A percentile compares a stretch with the other conserved stretches of the same genome.
These are phyloP conservation scores for Hyaloscypha hepaticicola DNA, from an alignment of 495 filamentous ascomycete species.

Conservation along the genomic window DNA sequence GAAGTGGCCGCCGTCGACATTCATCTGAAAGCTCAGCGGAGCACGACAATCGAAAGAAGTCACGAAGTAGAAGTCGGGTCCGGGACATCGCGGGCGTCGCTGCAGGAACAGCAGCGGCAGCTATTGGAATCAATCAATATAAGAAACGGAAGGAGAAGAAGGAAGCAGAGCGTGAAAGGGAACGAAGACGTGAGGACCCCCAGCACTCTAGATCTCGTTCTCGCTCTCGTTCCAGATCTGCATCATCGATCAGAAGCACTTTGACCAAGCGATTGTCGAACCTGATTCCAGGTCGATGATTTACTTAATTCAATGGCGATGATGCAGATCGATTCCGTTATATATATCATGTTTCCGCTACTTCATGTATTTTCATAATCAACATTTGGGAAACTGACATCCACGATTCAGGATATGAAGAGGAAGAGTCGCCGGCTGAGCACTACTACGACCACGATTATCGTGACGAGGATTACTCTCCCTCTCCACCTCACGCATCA, in stretches of 20 bases:
- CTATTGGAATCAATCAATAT: conserved; percentile 73
- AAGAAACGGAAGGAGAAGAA: conserved; percentile 57
- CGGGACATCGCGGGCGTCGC: conserved; percentile 67
- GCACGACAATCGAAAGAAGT: conserved; percentile 33
- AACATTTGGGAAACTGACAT: conserved; percentile 19
- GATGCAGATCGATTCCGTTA: conserved; percentile 14
- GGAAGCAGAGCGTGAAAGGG: conserved; percentile 39
- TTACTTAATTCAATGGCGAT: conserved; percentile 28
- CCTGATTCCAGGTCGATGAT: conserved; percentile 25
- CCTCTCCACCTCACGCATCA: conserved; percentile 52
- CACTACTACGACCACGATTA: conserved; percentile 37
- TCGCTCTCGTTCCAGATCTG: conserved; percentile 24
- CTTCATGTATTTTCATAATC: conserved; percentile 1
- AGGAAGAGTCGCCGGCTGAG: conserved; percentile 36
- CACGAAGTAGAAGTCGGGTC: conserved; percentile 59
- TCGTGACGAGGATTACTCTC: conserved; percentile 35
- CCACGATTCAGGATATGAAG: conserved; percentile 28
- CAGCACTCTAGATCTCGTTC: conserved; percentile 33
- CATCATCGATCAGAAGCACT: conserved; percentile 27
- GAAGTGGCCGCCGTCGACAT: conserved; percentile 34
- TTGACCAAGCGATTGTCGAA: conserved; percentile 29
- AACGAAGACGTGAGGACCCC: conserved; percentile 36
- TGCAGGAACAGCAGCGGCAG: conserved; percentile 69
- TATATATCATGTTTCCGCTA: conserved; percentile 18
- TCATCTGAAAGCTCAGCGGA: conserved; percentile 30